These are phyloP conservation scores for Mediolabrus comicus DNA, from an alignment of 108 stramenopile species.

Conservation along the genomic window DNA sequence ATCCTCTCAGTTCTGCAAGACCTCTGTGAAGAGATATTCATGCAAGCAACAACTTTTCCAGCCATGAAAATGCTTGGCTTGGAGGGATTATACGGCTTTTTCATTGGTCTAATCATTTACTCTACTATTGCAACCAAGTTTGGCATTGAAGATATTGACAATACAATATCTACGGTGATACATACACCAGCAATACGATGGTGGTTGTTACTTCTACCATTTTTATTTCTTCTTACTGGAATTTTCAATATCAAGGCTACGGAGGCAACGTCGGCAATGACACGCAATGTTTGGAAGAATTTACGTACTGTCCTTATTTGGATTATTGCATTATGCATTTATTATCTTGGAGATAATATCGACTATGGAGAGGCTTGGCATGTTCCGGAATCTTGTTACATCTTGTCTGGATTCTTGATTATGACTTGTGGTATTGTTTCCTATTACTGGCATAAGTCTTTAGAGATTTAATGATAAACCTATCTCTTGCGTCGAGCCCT, in stretches of 20 bases:
- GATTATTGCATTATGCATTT: conserved; percentile 37
- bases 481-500: no score
- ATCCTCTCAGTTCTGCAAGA: conserved; percentile 45
- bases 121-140: conserved; percentile 4
- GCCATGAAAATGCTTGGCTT: conserved; percentile 41
- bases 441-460: conserved; percentile 24
- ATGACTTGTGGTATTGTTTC: conserved; percentile 28
- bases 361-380: conserved; percentile 44
- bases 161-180: neutral
- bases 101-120: conserved; percentile 30
- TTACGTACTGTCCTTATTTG: conserved; percentile 40
- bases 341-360: conserved; percentile 27
- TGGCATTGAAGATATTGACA: conserved; percentile 6
- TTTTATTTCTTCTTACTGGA: conserved; percentile 35
- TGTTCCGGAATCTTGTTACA: conserved; percentile 26
- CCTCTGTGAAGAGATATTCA: conserved; percentile 47
- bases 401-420: conserved; percentile 31
- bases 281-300: conserved; percentile 58
- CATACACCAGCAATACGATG: neutral
- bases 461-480: no score
- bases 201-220: neutral
- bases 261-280: conserved; percentile 50
- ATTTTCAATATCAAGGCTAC: conserved; percentile 50
- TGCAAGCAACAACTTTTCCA: conserved; percentile 51
- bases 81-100: conserved; percentile 45